Percentiles rank a stretch among this genome's conserved stretches.
Evolutionary conservation across 495 filamentous ascomycete species (phyloP).

Genomic region (Tuber borchii): DNA sequence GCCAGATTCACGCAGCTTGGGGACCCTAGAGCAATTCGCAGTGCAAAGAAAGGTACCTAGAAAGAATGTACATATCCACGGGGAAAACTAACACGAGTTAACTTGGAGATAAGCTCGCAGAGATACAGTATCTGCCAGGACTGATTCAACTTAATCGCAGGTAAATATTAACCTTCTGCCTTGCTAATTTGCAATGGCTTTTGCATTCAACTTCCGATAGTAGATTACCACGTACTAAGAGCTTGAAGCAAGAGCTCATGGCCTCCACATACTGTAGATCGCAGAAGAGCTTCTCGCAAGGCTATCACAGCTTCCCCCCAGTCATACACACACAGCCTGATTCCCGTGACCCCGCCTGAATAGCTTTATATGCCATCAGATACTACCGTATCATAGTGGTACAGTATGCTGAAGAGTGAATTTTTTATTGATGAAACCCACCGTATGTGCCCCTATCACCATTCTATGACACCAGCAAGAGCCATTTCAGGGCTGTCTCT

Average conservation of each 20-base stretch:
- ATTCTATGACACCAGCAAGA: neutral
- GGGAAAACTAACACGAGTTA: neutral
- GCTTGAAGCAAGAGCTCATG: neutral
- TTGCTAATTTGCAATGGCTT: neutral
- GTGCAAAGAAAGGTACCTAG: neutral
- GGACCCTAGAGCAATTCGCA: neutral
- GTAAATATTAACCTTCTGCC: neutral
- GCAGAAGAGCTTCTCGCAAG: neutral
- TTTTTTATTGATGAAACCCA: neutral
- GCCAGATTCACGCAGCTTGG: neutral
- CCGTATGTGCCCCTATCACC: neutral
- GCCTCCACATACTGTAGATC: neutral
- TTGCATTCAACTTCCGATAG: neutral
- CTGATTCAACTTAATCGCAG: neutral
- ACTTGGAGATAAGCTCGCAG: neutral
- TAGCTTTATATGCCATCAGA: neutral
- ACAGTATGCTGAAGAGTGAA: neutral
- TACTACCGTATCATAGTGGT: neutral
- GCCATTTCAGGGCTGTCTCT: neutral
- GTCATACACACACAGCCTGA: neutral
- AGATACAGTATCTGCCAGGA: neutral
- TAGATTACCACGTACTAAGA: neutral
- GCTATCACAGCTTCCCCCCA: neutral
- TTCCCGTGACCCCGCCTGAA: neutral
- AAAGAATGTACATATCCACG: neutral